Evolutionary conservation across 257 asterid genomes (phyloP).

Genomic region (Cynanchum wilfordii): DNA sequence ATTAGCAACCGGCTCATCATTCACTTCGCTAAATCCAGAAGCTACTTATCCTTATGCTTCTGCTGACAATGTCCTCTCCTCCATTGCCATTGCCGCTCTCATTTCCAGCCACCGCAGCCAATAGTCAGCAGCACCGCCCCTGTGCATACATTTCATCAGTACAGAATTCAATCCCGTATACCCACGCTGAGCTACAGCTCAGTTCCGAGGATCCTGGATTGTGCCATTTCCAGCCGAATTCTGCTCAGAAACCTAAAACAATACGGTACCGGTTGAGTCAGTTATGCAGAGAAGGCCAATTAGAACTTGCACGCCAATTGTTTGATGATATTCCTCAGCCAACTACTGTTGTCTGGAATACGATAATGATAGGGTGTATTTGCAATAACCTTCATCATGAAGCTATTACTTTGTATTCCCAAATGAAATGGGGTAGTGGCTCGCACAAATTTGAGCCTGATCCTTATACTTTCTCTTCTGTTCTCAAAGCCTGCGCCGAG

Average conservation of each 20-base stretch:
- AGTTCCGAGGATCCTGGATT: slow-evolving; percentile 20
- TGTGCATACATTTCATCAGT: slow-evolving; percentile 5
- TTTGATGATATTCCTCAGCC: slow-evolving; percentile 86
- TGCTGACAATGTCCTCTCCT: slow-evolving; percentile 1
- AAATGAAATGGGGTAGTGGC: slow-evolving; percentile 27
- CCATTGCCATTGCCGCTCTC: slow-evolving; percentile 5
- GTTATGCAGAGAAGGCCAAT: slow-evolving; percentile 61
- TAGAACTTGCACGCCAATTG: slow-evolving; percentile 66
- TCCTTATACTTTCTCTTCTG: slow-evolving; percentile 74
- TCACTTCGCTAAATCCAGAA: not conserved
- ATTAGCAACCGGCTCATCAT: no score
- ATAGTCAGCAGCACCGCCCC: not conserved
- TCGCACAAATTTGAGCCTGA: slow-evolving; percentile 48
- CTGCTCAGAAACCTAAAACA: slow-evolving; percentile 47
- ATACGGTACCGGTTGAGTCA: slow-evolving; percentile 74
- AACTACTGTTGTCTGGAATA: slow-evolving; percentile 80
- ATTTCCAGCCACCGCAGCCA: not conserved
- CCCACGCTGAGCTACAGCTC: slow-evolving; percentile 22
- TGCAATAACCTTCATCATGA: slow-evolving; percentile 67
- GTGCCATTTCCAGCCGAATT: slow-evolving; percentile 3
- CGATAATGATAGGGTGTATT: slow-evolving; percentile 68
- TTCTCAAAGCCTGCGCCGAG: slow-evolving; percentile 81
- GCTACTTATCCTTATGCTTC: not conserved
- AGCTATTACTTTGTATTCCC: slow-evolving; percentile 60
- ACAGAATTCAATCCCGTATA: slow-evolving; percentile 24